Evolutionary conservation across 192 early-diverging fungal genomes (phyloP).

Genomic region (Coemansia aciculifera): DNA sequence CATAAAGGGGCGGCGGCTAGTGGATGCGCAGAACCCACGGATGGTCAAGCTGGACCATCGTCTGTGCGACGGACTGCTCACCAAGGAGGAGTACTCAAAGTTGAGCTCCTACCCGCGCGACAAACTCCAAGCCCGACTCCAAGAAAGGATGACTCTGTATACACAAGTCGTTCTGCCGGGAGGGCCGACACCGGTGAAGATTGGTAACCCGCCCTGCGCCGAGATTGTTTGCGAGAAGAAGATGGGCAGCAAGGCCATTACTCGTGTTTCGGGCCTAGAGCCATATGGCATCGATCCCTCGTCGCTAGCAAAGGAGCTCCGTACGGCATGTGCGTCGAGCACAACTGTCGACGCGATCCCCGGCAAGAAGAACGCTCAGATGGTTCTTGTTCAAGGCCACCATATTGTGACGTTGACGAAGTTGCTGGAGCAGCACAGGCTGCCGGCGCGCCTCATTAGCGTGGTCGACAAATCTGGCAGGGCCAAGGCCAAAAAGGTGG

Average conservation of each 20-base stretch:
- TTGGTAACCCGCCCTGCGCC: constrained; percentile 28
- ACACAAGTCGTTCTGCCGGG: constrained; percentile 36
- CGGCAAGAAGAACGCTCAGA: constrained; percentile 30
- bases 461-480: constrained; percentile 45
- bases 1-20: constrained; percentile 60
- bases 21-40: constrained; percentile 60
- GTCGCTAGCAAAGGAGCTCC: constrained; percentile 42
- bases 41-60: constrained; percentile 66
- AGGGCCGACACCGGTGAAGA: constrained; percentile 16
- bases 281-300: constrained; percentile 39
- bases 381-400: constrained; percentile 52
- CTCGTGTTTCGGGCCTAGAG: constrained; percentile 44
- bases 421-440: constrained; percentile 33
- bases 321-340: constrained; percentile 45
- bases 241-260: constrained; percentile 53
- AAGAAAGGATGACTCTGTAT: constrained; percentile 51
- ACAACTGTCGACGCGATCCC: constrained; percentile 40
- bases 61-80: constrained; percentile 65
- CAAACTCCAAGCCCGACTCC: constrained; percentile 53
- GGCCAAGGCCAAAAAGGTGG: constrained; percentile 37
- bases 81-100: constrained; percentile 67
- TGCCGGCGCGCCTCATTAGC: constrained; percentile 31
- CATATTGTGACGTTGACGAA: constrained; percentile 31
- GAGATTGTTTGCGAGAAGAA: constrained; percentile 49
- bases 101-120: constrained; percentile 60